Evolutionary conservation across 352 stramenopile genomes (phyloP).

Genomic region (Achlya hypogyna): DNA sequence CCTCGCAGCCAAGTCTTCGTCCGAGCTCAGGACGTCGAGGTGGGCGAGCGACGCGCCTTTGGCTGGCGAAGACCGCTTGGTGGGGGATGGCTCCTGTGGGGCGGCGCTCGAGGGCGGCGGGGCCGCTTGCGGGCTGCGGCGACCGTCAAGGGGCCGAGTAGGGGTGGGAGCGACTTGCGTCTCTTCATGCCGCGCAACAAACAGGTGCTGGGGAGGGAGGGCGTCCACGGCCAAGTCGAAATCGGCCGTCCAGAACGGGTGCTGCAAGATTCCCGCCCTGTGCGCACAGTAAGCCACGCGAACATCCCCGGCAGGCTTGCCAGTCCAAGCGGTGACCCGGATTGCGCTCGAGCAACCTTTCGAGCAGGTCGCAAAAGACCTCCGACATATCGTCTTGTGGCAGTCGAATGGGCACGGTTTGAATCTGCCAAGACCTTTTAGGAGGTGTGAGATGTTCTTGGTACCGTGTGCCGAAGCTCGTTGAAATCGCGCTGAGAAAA

Average conservation of each 20-base stretch:
- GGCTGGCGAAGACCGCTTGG: background rate
- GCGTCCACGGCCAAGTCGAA: constrained; percentile 23
- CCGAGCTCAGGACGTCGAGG: too few relatives aligned
- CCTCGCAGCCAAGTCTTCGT: background rate
- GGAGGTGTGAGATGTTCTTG: background rate
- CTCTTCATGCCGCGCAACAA: constrained; percentile 24
- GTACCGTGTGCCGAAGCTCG: constrained; percentile 58
- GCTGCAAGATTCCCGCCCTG: constrained; percentile 53
- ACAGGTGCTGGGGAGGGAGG: constrained; percentile 58
- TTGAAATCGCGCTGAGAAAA: constrained; percentile 70
- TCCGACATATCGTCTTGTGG: constrained; percentile 40
- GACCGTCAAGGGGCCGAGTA: too few relatives aligned
- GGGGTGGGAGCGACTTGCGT: too few relatives aligned
- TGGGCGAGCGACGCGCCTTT: background rate
- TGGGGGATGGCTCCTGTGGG: background rate
- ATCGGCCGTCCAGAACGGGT: constrained; percentile 51
- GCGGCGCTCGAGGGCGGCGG: too few relatives aligned
- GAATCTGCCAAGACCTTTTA: constrained; percentile 38
- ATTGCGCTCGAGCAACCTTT: constrained; percentile 53
- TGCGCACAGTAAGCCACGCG: background rate
- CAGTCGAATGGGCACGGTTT: constrained; percentile 41
- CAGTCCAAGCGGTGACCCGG: constrained; percentile 65
- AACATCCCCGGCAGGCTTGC: constrained; percentile 24
- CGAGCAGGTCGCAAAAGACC: constrained; percentile 48
- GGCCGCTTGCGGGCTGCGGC: too few relatives aligned